phyloP scores from a whole-genome alignment of 352 stramenopile species.

The Globisporangium nunn region DNA sequence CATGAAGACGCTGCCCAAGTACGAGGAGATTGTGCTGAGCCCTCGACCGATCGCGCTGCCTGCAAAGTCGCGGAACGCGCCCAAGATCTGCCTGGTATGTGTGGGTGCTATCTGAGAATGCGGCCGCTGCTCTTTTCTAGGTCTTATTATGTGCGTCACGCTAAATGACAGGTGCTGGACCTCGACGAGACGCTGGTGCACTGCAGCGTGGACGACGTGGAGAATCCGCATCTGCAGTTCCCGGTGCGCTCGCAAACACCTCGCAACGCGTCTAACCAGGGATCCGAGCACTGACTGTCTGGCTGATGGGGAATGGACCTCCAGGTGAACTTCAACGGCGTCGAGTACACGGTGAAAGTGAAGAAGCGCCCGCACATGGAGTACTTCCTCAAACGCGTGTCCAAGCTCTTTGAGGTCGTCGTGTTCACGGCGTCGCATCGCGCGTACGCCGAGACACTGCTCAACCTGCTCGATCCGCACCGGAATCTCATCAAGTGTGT shows the following conservation, averaged over 20 bases:
- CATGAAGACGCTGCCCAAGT: constrained; percentile 81
- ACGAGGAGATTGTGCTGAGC: constrained; percentile 57
- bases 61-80: constrained; percentile 37
- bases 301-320: background rate
- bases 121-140: too few species aligned
- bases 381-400: constrained; percentile 91
- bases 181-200: constrained; percentile 99
- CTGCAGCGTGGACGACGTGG: constrained; percentile 94
- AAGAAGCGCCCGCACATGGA: constrained; percentile 94
- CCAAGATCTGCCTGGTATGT: constrained; percentile 66
- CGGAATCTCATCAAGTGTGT: constrained; percentile 83
- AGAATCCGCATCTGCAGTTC: constrained; percentile 94
- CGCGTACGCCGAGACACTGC: constrained; percentile 94
- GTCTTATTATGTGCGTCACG: background rate
- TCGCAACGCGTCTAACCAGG: background rate
- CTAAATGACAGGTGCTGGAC: constrained; percentile 85
- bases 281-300: background rate
- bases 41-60: constrained; percentile 50
- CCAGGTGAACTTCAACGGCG: constrained; percentile 91
- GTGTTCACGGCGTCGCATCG: constrained; percentile 97
- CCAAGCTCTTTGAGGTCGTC: constrained; percentile 96
- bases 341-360: constrained; percentile 96
- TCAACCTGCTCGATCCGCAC: constrained; percentile 95
- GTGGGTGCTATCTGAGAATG: too few species aligned
- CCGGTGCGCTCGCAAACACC: constrained; percentile 44